A percentile compares a stretch with the other conserved stretches of the same genome.
Evolutionary conservation across 2,329 filamentous ascomycete genomes (phyloP).

Genomic region (Colletotrichum sp.): DNA sequence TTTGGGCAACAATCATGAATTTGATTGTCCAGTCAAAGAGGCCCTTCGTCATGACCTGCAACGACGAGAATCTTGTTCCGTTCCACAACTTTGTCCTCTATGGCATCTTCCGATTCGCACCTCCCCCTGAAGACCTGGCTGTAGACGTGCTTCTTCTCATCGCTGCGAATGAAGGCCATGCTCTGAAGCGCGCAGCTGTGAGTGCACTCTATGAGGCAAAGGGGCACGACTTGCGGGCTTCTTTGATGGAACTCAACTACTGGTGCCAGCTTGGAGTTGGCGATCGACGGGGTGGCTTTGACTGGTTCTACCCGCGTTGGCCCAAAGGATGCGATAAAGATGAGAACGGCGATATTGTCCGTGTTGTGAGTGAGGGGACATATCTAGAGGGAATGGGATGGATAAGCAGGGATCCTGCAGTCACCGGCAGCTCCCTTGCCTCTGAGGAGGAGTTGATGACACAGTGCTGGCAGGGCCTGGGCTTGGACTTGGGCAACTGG

Average conservation of each 20-base stretch:
- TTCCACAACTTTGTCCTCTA: slow-evolving; percentile 77
- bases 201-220: slow-evolving; percentile 73
- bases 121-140: slow-evolving; percentile 70
- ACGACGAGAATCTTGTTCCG: slow-evolving; percentile 84
- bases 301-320: slow-evolving; percentile 87
- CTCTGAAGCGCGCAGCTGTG: slow-evolving; percentile 71
- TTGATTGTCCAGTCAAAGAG: slow-evolving; percentile 86
- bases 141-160: slow-evolving; percentile 82
- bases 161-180: slow-evolving; percentile 88
- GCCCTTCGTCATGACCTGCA: slow-evolving; percentile 95
- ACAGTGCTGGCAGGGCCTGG: slow-evolving; percentile 73
- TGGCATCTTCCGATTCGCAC: slow-evolving; percentile 79
- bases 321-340: slow-evolving; percentile 75
- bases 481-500: slow-evolving; percentile 66
- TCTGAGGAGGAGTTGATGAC: slow-evolving; percentile 67
- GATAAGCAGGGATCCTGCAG: slow-evolving; percentile 66
- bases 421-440: slow-evolving; percentile 38
- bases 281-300: slow-evolving; percentile 83
- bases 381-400: slow-evolving; percentile 81
- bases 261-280: slow-evolving; percentile 98
- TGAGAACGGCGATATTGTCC: slow-evolving; percentile 68
- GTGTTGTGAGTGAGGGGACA: slow-evolving; percentile 82
- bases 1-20: slow-evolving; percentile 82
- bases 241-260: slow-evolving; percentile 85
- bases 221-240: slow-evolving; percentile 76